Percentiles rank a stretch among this genome's conserved stretches.
These are phyloP conservation scores for Nyctanthes arbortristis DNA, from an alignment of 257 asterid species.

Conservation along the genomic window DNA sequence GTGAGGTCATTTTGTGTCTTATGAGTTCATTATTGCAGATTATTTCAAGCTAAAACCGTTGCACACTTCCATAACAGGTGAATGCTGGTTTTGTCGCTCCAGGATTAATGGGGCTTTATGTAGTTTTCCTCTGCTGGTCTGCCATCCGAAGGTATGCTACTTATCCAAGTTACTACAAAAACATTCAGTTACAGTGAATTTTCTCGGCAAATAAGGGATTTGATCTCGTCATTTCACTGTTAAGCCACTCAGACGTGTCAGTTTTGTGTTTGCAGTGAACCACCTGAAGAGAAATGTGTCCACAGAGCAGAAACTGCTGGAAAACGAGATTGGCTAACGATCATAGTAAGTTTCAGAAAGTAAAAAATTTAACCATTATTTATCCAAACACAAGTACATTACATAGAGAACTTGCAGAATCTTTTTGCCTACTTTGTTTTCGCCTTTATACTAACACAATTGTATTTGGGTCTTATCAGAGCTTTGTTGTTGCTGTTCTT, in stretches of 20 bases:
- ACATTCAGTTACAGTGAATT: too few species aligned
- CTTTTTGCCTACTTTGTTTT: too few species aligned
- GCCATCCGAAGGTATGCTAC: constrained; percentile 49
- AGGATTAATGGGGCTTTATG: constrained; percentile 55
- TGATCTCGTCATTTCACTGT: too few species aligned
- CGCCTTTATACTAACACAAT: constrained; percentile 1
- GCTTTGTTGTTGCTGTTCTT: constrained; percentile 50
- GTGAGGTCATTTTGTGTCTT: constrained; percentile 21
- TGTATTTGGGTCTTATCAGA: constrained; percentile 37
- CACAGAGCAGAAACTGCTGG: constrained; percentile 32
- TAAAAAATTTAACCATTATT: background rate
- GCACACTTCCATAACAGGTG: constrained; percentile 29
- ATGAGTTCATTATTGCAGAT: background rate
- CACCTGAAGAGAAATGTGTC: constrained; percentile 49
- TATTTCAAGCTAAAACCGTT: background rate
- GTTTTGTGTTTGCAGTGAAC: constrained; percentile 36
- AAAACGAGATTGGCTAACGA: constrained; percentile 50
- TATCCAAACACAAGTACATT: background rate
- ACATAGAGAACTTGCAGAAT: too few species aligned
- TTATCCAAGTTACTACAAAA: too few species aligned
- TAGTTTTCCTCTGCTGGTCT: constrained; percentile 63
- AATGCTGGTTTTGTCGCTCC: constrained; percentile 49
- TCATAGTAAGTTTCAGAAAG: constrained; percentile 37
- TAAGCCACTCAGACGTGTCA: background rate
- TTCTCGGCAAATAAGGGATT: background rate